Conservation (phyloP, 345 rosid species). For the Hibiscus mutabilis region DNA sequence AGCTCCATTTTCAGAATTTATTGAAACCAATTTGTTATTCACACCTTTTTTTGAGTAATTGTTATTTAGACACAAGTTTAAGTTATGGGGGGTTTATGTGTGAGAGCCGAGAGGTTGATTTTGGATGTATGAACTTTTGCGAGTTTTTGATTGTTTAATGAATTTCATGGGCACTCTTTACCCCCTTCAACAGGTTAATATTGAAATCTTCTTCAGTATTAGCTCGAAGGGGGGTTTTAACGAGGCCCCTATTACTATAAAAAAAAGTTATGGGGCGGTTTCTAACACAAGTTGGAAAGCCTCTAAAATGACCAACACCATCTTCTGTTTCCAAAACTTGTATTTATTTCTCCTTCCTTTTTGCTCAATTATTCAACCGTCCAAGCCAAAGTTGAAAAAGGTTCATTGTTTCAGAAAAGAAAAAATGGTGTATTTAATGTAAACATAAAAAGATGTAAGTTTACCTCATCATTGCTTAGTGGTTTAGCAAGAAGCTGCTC, state of each 20-base stretch:
- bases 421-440: background rate
- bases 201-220: too few relatives aligned
- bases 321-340: background rate
- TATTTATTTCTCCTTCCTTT: too few relatives aligned
- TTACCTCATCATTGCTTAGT: conserved; percentile 54
- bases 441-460: conserved; percentile 1
- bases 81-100: background rate
- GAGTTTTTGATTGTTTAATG: too few relatives aligned
- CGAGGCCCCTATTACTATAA: too few relatives aligned
- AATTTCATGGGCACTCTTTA: too few relatives aligned
- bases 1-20: background rate
- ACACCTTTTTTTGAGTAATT: background rate
- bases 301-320: background rate
- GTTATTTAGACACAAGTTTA: too few relatives aligned
- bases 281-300: background rate
- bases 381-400: background rate
- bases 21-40: background rate
- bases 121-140: too few relatives aligned
- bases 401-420: background rate
- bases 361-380: background rate
- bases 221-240: too few relatives aligned
- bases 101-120: too few relatives aligned
- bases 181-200: too few relatives aligned
- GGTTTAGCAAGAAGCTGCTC: conserved; percentile 40
- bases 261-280: background rate